Evolutionary conservation across 1,284 basidiomycete species (phyloP), one percentile per base, ranked within the genome.

Genomic region (Fomitopsis palustris): DNA sequence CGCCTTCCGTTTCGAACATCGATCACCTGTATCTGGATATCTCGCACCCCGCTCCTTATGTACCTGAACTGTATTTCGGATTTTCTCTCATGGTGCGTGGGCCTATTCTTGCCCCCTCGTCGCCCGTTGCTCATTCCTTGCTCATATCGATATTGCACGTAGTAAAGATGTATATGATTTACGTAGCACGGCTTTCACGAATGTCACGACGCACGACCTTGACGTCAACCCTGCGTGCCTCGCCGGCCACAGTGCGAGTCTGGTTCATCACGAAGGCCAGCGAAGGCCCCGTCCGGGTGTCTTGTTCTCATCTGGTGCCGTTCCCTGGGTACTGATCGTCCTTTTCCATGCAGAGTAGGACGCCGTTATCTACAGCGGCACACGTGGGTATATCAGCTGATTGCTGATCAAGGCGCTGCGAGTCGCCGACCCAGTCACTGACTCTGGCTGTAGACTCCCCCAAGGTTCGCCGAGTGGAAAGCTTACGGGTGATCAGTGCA

Each of bases 121-220:
- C 17, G 23, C 25, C 49, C 21, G 25, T 27, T 29, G 33, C 56
- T 51, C 45, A 39, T 25, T 10, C 35, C 6, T 39, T 43, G 38
- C 57, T 23, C 53, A 43, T 29, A 59, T 55, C 33, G 57, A 31
- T 54, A 33, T 38, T 47, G 19, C 33, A 19, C 21, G 19, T 33
- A 55, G 57, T 59, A 54, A 54, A 49, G 42, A 47, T 53, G 25
- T 41, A 33, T 59, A 38, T 56, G 43, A 56, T 55, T 59, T 55
- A 59, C 58, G 54, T 56, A 59, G 33, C 45, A 41, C 39, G 47
- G 33, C 57, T 37, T 59, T 51, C 25, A 49, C 43, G 54, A 42
- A 35, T 55, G 38, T 31, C 54, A 47, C 47, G 42, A 41, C 19
- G 19, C 17, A 29, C 49, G 49, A 57, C 43, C 25, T 59, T 59